Evolutionary conservation across 2,329 filamentous ascomycete species (phyloP).

Genomic region (Cladosporium sp.): DNA sequence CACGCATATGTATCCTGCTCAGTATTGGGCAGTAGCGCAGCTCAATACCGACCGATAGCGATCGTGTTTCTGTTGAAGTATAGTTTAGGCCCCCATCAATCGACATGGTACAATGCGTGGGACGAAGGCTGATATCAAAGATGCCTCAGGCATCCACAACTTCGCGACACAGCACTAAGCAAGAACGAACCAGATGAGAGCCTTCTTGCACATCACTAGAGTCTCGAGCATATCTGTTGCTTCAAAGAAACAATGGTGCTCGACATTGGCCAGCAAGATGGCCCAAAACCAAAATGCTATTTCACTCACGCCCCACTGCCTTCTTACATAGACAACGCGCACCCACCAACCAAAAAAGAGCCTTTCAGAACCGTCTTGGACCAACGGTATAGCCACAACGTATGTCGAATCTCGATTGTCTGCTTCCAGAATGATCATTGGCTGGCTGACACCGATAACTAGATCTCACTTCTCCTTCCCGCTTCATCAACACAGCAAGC

Average conservation of each 20-base stretch:
- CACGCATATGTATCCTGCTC: too few relatives aligned
- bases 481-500: neutral
- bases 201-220: neutral
- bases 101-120: neutral
- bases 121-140: too few relatives aligned
- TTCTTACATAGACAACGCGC: constrained; percentile 67
- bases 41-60: too few relatives aligned
- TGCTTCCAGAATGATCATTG: too few relatives aligned
- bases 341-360: constrained; percentile 69
- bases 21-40: too few relatives aligned
- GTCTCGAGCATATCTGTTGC: neutral
- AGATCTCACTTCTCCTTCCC: constrained; percentile 76
- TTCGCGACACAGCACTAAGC: neutral
- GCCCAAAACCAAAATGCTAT: constrained; percentile 61
- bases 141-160: neutral
- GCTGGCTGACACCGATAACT: neutral
- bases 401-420: constrained; percentile 12
- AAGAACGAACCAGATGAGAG: neutral
- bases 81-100: neutral
- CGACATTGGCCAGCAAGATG: constrained; percentile 11
- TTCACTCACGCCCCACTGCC: constrained; percentile 68
- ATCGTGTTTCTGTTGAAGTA: neutral
- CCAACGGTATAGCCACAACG: constrained; percentile 69
- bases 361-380: constrained; percentile 71
- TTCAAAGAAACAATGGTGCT: constrained; percentile 3